Evolutionary conservation across 495 filamentous ascomycete genomes (phyloP).

Genomic region (Trichocladium antarcticum): DNA sequence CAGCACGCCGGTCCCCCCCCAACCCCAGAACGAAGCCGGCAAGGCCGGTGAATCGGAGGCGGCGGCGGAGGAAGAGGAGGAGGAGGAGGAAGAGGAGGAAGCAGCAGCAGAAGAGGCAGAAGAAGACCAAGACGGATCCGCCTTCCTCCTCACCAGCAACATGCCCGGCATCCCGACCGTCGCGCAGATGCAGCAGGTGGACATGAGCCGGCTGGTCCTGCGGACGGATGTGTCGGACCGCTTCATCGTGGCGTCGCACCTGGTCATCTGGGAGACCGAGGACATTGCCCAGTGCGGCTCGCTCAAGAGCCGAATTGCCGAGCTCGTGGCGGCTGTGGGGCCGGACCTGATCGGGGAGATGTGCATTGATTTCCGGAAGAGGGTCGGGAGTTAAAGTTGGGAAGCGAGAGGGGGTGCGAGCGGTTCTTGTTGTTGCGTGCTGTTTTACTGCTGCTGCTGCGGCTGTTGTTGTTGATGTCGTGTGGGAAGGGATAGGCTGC

Average conservation of each 20-base stretch:
- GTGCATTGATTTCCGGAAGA: conserved; percentile 28
- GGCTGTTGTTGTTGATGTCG: no score
- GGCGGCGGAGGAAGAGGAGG: conserved; percentile 25
- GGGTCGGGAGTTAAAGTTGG: neutral
- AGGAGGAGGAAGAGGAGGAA: conserved; percentile 16
- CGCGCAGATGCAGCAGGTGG: conserved; percentile 48
- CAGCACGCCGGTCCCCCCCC: neutral
- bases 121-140: conserved; percentile 34
- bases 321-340: conserved; percentile 68
- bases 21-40: neutral
- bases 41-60: neutral
- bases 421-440: no score
- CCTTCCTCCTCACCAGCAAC: conserved; percentile 53
- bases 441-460: no score
- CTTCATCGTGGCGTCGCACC: conserved; percentile 37
- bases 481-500: no score
- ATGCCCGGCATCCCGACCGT: conserved; percentile 71
- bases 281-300: conserved; percentile 39
- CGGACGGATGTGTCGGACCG: conserved; percentile 20
- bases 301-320: conserved; percentile 58
- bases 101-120: conserved; percentile 25
- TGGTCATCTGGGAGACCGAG: conserved; percentile 57
- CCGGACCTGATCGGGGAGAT: conserved; percentile 51
- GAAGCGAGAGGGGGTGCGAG: neutral
- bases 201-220: conserved; percentile 47